Evolutionary conservation across 2,329 filamentous ascomycete genomes (phyloP).

Genomic region (Arachnopeziza araneosa): DNA sequence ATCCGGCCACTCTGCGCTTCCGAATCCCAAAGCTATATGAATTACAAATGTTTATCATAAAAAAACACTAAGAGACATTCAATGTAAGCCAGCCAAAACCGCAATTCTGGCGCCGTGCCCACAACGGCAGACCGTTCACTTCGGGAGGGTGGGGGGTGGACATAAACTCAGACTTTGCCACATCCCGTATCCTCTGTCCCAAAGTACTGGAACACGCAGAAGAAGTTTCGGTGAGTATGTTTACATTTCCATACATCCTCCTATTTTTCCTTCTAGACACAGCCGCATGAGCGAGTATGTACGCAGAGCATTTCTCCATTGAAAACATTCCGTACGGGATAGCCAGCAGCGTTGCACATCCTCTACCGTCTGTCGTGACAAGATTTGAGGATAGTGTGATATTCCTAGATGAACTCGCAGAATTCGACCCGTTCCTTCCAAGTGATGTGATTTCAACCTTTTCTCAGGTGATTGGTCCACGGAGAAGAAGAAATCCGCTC

Average conservation of each 20-base stretch:
- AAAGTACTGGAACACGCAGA: background rate
- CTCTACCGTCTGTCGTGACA: constrained; percentile 41
- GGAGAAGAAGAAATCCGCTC: background rate
- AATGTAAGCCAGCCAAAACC: no score
- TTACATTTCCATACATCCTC: background rate
- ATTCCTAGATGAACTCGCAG: constrained; percentile 42
- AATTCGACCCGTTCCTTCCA: background rate
- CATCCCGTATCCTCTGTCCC: no score
- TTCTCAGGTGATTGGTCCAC: background rate
- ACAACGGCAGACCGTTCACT: no score
- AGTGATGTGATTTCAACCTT: background rate
- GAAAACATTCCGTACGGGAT: constrained; percentile 50
- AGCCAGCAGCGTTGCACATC: constrained; percentile 37
- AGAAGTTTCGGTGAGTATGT: background rate
- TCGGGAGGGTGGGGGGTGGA: no score
- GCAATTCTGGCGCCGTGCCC: no score
- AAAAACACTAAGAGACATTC: no score
- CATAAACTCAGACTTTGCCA: no score
- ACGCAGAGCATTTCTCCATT: constrained; percentile 40
- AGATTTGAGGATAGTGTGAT: constrained; percentile 45
- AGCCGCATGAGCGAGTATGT: constrained; percentile 7
- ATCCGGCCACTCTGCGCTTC: background rate
- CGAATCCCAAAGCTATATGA: background rate
- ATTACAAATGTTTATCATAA: no score
- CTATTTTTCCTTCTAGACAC: background rate